Base-by-base conservation (phyloP, 2,329 filamentous ascomycete species). In the Botrytis elliptica region DNA sequence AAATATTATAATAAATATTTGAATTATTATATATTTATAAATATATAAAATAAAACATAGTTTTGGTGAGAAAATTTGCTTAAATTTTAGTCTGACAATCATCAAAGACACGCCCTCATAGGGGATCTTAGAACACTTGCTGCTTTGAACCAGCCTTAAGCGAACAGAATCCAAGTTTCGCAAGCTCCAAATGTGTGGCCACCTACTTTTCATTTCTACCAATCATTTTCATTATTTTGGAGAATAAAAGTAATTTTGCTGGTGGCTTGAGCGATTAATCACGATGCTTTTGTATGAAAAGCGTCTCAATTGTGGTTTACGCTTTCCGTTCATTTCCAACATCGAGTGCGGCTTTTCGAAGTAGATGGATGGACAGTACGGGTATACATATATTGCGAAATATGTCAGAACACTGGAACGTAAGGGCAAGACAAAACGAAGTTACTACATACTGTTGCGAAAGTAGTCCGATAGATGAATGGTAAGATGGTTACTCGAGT, bases 101-200 rank as follows among this genome's bases (percentile, higher is more conserved):
- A n/a, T n/a, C n/a, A n/a, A n/a, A n/a, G n/a, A n/a, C n/a, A n/a
- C n/a, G n/a, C n/a, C n/a, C n/a, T n/a, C n/a, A n/a, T 65, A 72
- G 33, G 65, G 72, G 71, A 70, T 77, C 64, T 75, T 79, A 78
- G 77, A 81, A 79, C 79, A 77, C 76, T 76, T 75, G 77, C 77
- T 77, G 78, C 79, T 77, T 78, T 79, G 74, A 70, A 73, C 52
- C 18, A 49, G n/a, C 29, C 40, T 67, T 44, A 57, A 63, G 57
- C 55, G 71, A 74, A 49, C 33, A 38, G 60, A 40, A 71, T 59
- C 49, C 25, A 42, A 12, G 67, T 59, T 49, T 66, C 60, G 44
- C 38, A 59, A 46, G 42, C 18, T 67, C 25, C 59, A 67, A 67
- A 63, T 29, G 36, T 68, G 46, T 42, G 33, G 36, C 65, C 25